Evolutionary conservation across 2,329 filamentous ascomycete genomes (phyloP), one percentile per base, ranked within the genome.

Genomic region (Thelonectria rubi): DNA sequence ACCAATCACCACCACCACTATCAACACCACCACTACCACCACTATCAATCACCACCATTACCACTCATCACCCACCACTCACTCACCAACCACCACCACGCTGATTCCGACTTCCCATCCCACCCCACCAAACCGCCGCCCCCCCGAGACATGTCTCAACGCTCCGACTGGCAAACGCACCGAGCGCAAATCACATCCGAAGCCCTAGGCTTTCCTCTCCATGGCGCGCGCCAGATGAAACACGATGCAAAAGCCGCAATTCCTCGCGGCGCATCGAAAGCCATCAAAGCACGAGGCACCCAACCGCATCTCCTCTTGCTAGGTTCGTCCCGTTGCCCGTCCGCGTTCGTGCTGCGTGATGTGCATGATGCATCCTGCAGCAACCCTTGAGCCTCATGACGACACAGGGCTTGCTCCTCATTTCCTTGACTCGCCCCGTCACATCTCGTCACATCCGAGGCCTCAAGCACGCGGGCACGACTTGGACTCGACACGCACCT

Each of bases 181-280:
- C 21, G 32, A 17, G 14, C 39, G 26, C 51, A 47, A 46, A 46
- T 46, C 42, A 46, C 42, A 46, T 46, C 42, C 20, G 21, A 40
- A 42, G 45, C 53, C 34, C 20, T 40, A 40, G 53, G 40, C 32
- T 26, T n/a, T n/a, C n/a, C 52, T 17, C 21, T 10, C 15, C 52
- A 54, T 61, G 62, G 69, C 68, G 69, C 69, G 69, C 69, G 69
- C 69, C 65, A 70, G 62, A 69, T 65, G 65, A 71, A 71, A 71
- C 69, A 60, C 39, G 66, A 66, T 65, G n/a, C n/a, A n/a, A 60
- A 54, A 46, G 50, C 21, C 46, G 45, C 50, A 59, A 4, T 24
- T 7, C 24, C 7, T 7, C 24, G 7, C 24, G 24, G n/a, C n/a
- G n/a, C n/a, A 47, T 39, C 32, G 42, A 40, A 14, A 48, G 40